These are phyloP conservation scores for Microsporum audouinii DNA, from an alignment of 2,329 filamentous ascomycete species.

Conservation along the genomic window DNA sequence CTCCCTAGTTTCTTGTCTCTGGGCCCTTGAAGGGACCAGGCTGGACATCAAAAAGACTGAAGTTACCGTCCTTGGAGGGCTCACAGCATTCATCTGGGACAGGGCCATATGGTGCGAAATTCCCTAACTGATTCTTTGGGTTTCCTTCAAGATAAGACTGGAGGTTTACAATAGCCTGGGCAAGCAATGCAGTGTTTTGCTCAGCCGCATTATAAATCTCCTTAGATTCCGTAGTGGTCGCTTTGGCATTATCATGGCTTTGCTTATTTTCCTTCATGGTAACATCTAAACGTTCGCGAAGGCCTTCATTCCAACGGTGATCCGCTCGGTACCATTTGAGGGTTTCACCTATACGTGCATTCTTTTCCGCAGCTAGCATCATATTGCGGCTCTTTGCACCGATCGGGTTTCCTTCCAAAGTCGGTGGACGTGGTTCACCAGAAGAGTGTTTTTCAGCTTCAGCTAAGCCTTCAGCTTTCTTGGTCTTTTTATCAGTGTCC, in stretches of 20 bases:
- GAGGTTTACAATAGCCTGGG: constrained; percentile 11
- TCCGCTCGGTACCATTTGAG: constrained; percentile 11
- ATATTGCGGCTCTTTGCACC: not conserved
- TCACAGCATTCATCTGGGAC: constrained; percentile 8
- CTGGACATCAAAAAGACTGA: constrained; percentile 8
- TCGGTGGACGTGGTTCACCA: constrained; percentile 7
- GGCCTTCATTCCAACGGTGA: constrained; percentile 6
- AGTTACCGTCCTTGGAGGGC: constrained; percentile 2
- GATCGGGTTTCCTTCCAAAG: not conserved
- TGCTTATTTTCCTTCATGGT: constrained; percentile 7
- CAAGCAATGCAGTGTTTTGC: constrained; percentile 9
- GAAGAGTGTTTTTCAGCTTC: constrained; percentile 5
- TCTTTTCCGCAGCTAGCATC: not conserved
- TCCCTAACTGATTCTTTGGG: constrained; percentile 4
- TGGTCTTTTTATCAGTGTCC: not conserved
- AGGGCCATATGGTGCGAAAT: constrained; percentile 13
- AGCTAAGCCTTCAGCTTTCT: not conserved
- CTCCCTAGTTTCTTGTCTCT: not conserved
- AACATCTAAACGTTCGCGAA: constrained; percentile 8
- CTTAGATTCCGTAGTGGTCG: not conserved
- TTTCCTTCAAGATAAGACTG: constrained; percentile 9
- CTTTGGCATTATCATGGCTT: not conserved
- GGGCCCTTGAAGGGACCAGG: not conserved
- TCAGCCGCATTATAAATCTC: constrained; percentile 1
- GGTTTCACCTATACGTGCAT: constrained; percentile 8